These are phyloP conservation scores for Aspergillus mulundensis DNA, from an alignment of 495 filamentous ascomycete species.

Conservation along the genomic window DNA sequence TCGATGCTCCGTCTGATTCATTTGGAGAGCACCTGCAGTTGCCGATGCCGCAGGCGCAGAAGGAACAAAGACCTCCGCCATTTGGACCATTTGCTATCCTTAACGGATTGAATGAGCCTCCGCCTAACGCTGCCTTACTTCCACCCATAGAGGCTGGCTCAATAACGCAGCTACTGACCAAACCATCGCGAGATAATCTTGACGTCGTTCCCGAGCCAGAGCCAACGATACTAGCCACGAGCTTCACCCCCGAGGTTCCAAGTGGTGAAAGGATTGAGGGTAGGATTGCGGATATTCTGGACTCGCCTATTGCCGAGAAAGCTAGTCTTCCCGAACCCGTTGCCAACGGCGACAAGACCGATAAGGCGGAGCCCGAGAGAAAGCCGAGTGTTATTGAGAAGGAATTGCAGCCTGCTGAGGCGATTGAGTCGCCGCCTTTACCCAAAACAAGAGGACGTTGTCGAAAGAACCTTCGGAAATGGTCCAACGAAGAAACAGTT, in stretches of 20 bases:
- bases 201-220: slow-evolving; percentile 27
- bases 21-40: slow-evolving; percentile 50
- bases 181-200: slow-evolving; percentile 28
- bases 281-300: slow-evolving; percentile 37
- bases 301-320: slow-evolving; percentile 27
- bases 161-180: slow-evolving; percentile 40
- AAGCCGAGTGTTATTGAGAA: not conserved
- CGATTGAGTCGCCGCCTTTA: slow-evolving; percentile 31
- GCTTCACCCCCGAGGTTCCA: slow-evolving; percentile 25
- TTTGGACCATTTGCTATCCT: slow-evolving; percentile 60
- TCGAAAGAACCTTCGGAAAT: slow-evolving; percentile 54
- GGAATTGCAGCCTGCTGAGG: slow-evolving; percentile 9
- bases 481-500: slow-evolving; percentile 81
- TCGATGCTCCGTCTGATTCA: slow-evolving; percentile 41
- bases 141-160: slow-evolving; percentile 62
- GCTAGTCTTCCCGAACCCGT: slow-evolving; percentile 9
- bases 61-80: slow-evolving; percentile 45
- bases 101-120: slow-evolving; percentile 71
- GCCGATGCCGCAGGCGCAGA: slow-evolving; percentile 44
- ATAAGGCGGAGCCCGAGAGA: not conserved
- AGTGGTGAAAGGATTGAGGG: slow-evolving; percentile 32
- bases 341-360: slow-evolving; percentile 9
- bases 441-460: slow-evolving; percentile 42
- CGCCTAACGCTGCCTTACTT: slow-evolving; percentile 67
- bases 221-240: slow-evolving; percentile 19